Evolutionary conservation across 228 moss, liverwort and hornwort genomes (phyloP).

Genomic region (Sphagnum fallax): DNA sequence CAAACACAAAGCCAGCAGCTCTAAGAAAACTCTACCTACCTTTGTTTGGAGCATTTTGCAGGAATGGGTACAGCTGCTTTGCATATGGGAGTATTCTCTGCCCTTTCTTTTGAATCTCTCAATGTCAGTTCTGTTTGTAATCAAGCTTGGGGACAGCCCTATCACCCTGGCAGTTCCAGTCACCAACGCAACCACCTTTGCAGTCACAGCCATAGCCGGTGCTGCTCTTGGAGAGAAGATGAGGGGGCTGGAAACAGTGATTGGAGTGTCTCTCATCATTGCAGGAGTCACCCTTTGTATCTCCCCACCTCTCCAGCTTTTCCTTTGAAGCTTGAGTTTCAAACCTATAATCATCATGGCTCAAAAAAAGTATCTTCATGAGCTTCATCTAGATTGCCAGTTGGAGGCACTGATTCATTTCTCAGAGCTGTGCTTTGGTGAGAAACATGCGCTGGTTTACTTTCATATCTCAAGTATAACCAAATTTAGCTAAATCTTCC

Average conservation of each 20-base stretch:
- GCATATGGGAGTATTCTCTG: conserved; percentile 82
- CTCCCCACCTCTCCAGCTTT: conserved; percentile 7
- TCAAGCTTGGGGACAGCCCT: conserved; percentile 74
- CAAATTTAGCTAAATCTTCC: too few relatives aligned
- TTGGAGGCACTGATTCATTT: too few relatives aligned
- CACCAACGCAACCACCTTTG: conserved; percentile 91
- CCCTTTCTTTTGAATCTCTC: conserved; percentile 78
- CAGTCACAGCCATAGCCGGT: conserved; percentile 65
- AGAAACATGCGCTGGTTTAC: too few relatives aligned
- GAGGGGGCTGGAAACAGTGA: conserved; percentile 28
- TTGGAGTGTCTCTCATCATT: conserved; percentile 59
- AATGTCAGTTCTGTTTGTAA: conserved; percentile 70
- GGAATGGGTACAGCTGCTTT: conserved; percentile 65
- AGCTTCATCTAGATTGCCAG: too few relatives aligned
- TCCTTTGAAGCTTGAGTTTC: too few relatives aligned
- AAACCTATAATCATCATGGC: too few relatives aligned
- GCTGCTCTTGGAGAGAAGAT: conserved; percentile 68
- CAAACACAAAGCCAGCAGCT: neutral
- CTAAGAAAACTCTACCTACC: neutral
- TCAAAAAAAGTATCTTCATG: too few relatives aligned
- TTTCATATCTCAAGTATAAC: too few relatives aligned
- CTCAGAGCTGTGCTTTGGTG: too few relatives aligned
- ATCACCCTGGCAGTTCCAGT: conserved; percentile 86
- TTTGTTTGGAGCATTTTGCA: conserved; percentile 23
- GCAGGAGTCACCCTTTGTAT: conserved; percentile 70